These are phyloP conservation scores for Vigna reflexopilosa DNA, from an alignment of 306 rosid species.

Conservation along the genomic window DNA sequence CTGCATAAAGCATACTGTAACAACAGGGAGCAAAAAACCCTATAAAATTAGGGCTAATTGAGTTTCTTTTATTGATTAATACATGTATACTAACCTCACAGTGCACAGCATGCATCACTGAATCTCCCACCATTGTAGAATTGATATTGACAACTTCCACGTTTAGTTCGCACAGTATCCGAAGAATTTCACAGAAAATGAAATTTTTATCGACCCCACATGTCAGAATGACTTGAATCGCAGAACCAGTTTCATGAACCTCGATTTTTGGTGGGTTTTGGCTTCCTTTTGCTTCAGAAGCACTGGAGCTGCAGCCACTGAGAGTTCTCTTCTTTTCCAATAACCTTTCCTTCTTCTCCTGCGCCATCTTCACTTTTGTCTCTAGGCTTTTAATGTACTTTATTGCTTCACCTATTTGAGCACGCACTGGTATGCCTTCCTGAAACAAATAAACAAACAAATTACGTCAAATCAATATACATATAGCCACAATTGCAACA, in stretches of 20 bases:
- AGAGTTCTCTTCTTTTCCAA: slow-evolving; percentile 15
- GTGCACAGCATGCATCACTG: slow-evolving; percentile 47
- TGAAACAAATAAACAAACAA: slow-evolving; percentile 18
- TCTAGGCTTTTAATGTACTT: slow-evolving; percentile 61
- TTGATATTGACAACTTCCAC: slow-evolving; percentile 51
- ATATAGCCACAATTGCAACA: background rate
- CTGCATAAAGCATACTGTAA: slow-evolving; percentile 41
- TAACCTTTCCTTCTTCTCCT: slow-evolving; percentile 55
- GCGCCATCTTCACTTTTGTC: slow-evolving; percentile 49
- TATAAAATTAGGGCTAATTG: too few species aligned
- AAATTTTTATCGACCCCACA: slow-evolving; percentile 58
- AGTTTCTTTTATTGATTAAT: too few species aligned
- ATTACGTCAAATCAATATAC: background rate
- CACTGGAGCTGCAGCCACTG: background rate
- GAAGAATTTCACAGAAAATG: slow-evolving; percentile 63
- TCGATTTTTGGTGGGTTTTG: slow-evolving; percentile 55
- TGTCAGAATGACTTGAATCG: slow-evolving; percentile 55
- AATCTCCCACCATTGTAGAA: slow-evolving; percentile 52
- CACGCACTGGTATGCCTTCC: slow-evolving; percentile 54
- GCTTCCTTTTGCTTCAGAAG: slow-evolving; percentile 20
- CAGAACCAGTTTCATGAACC: slow-evolving; percentile 61
- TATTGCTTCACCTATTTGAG: slow-evolving; percentile 67
- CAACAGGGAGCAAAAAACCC: too few species aligned
- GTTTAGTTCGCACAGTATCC: slow-evolving; percentile 61
- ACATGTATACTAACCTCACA: slow-evolving; percentile 55